A percentile compares a stretch with the other conserved stretches of the same genome.
phyloP scores from a whole-genome alignment of 768 basidiomycete genomes.

The Lentinula sp. region DNA sequence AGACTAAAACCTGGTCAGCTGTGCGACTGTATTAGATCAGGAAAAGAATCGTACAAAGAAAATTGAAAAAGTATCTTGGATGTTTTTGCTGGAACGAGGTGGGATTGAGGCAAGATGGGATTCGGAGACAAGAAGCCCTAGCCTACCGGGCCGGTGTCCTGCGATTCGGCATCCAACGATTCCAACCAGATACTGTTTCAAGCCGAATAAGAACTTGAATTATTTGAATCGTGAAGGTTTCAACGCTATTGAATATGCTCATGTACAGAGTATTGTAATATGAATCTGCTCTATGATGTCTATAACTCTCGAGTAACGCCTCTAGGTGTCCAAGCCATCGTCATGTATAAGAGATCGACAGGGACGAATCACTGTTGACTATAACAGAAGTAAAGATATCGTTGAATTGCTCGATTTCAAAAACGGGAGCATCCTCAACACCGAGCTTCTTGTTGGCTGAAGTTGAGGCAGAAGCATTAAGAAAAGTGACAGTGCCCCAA shows the following conservation, averaged over 20 bases:
- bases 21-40: neutral
- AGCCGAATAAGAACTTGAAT: too few species aligned
- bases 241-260: too few species aligned
- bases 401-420: constrained; percentile 25
- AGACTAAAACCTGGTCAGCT: neutral
- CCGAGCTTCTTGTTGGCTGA: constrained; percentile 15
- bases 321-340: neutral
- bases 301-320: neutral
- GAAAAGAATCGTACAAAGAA: neutral
- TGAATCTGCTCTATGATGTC: too few species aligned
- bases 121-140: neutral
- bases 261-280: too few species aligned
- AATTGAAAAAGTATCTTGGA: neutral
- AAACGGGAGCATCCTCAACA: constrained; percentile 23
- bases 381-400: neutral
- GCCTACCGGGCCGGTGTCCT: neutral
- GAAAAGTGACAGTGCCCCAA: constrained; percentile 31
- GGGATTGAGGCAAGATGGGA: neutral
- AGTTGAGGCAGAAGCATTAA: constrained; percentile 20
- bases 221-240: too few species aligned
- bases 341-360: neutral
- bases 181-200: too few species aligned
- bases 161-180: neutral
- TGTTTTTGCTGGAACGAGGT: neutral
- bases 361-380: neutral